Conservation (phyloP, 352 stramenopile genomes). For the Globisporangium parvum region DNA sequence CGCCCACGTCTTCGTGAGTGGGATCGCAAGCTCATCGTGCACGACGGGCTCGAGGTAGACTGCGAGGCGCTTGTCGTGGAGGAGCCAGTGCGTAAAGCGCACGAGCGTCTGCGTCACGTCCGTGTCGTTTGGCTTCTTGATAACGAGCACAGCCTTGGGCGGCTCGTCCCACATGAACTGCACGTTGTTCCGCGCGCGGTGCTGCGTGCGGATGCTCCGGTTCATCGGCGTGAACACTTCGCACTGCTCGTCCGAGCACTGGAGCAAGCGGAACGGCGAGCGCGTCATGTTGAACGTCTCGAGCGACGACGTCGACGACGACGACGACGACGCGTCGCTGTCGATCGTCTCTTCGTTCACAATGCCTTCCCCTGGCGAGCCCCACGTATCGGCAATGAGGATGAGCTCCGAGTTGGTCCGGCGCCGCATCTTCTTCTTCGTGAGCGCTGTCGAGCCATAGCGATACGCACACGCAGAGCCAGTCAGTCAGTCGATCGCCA, state of each 20-base stretch:
- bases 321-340: constrained; percentile 38
- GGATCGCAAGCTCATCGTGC: constrained; percentile 53
- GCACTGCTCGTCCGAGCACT: constrained; percentile 86
- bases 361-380: constrained; percentile 62
- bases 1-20: constrained; percentile 56
- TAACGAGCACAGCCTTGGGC: constrained; percentile 74
- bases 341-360: constrained; percentile 56
- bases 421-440: constrained; percentile 47
- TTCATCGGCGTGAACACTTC: constrained; percentile 85
- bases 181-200: constrained; percentile 83
- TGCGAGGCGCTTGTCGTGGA: constrained; percentile 63
- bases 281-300: constrained; percentile 32
- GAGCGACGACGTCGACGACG: constrained; percentile 26
- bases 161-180: constrained; percentile 87
- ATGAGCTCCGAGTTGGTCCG: constrained; percentile 84
- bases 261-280: constrained; percentile 70
- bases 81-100: constrained; percentile 60
- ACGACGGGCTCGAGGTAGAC: constrained; percentile 73
- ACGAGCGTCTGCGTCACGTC: constrained; percentile 68
- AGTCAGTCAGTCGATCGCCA: not conserved
- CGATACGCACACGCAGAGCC: not conserved
- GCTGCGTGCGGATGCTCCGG: constrained; percentile 80
- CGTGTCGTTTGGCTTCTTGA: constrained; percentile 87
- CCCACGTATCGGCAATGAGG: constrained; percentile 74
- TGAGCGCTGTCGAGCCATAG: constrained; percentile 20